These are phyloP conservation scores for Vitis rotundifolia DNA, from an alignment of 164 flowering plant species.

Conservation along the genomic window DNA sequence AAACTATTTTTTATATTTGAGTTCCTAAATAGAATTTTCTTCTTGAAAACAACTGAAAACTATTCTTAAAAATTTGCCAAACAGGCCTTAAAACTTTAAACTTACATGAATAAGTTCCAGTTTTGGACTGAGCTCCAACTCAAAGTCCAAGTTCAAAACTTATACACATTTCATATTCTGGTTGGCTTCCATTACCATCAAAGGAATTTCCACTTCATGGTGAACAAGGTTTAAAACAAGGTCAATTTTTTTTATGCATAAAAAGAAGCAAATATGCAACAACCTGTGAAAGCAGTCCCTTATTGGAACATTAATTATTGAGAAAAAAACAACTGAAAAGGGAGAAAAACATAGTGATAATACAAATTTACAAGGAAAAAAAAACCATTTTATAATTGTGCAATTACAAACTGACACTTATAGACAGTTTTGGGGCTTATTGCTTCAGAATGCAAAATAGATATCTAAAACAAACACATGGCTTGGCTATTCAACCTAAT, in stretches of 20 bases:
- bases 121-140: background rate
- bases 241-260: background rate
- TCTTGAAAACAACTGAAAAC: too few relatives aligned
- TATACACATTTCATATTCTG: background rate
- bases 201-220: background rate
- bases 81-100: background rate
- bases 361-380: background rate
- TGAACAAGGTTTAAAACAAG: background rate
- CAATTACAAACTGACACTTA: background rate
- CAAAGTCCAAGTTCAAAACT: background rate
- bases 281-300: too few relatives aligned
- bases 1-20: too few relatives aligned
- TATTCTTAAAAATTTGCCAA: too few relatives aligned
- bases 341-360: background rate
- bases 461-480: background rate
- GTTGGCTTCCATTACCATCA: background rate
- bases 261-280: background rate
- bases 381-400: background rate
- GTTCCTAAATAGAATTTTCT: too few relatives aligned
- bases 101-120: background rate
- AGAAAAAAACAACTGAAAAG: background rate
- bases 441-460: background rate
- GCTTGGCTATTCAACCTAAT: background rate
- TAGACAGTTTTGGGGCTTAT: background rate
- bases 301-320: background rate